A percentile compares a stretch with the other conserved stretches of the same genome.
Conservation (phyloP, 139 green algal genomes). For the Tetraselmis chui region DNA sequence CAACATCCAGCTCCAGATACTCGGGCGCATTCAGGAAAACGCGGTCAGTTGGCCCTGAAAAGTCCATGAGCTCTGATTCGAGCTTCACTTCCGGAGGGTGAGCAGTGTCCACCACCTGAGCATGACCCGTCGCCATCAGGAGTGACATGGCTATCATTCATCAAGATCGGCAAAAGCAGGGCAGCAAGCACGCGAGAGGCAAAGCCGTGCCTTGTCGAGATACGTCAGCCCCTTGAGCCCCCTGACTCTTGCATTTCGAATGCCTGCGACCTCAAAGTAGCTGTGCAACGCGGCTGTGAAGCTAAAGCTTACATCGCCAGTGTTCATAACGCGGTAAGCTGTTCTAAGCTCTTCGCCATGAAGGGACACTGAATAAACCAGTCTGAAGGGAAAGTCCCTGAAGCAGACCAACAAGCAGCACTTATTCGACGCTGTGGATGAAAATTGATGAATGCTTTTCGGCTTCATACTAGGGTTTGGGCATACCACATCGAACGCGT, state of each 20-base stretch:
- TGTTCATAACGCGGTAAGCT: conserved; percentile 85
- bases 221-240: conserved; percentile 76
- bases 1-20: conserved; percentile 77
- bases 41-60: conserved; percentile 55
- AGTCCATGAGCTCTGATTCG: conserved; percentile 51
- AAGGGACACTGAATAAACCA: conserved; percentile 67
- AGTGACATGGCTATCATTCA: too few relatives aligned
- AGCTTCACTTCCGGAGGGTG: conserved; percentile 61
- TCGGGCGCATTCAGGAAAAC: conserved; percentile 77
- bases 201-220: conserved; percentile 84
- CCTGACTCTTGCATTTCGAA: conserved; percentile 55
- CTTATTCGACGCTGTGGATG: background rate
- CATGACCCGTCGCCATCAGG: too few relatives aligned
- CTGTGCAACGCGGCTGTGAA: conserved; percentile 95
- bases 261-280: conserved; percentile 85
- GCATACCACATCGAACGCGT: conserved; percentile 81
- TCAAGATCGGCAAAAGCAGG: too few relatives aligned
- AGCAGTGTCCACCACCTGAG: conserved; percentile 64
- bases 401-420: background rate
- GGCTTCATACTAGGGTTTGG: background rate
- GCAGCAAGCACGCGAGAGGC: too few relatives aligned
- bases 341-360: conserved; percentile 67
- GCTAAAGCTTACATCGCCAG: conserved; percentile 62
- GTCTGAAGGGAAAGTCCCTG: conserved; percentile 45
- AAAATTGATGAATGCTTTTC: background rate